A percentile compares a stretch with the other conserved stretches of the same genome.
Evolutionary conservation across 306 rosid species (phyloP).

Genomic region (Acacia melanoxylon): DNA sequence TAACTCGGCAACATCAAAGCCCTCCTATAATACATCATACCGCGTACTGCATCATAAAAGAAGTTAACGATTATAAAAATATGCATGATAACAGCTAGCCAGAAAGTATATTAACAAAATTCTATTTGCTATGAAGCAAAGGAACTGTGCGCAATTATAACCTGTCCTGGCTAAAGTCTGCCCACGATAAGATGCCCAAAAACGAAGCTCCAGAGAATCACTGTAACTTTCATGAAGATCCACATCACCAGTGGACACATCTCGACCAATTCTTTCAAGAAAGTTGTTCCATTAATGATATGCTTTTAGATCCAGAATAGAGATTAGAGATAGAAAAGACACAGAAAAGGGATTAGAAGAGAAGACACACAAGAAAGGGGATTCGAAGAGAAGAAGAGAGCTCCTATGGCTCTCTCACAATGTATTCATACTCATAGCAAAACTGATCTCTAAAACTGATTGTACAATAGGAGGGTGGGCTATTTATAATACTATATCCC

Average conservation of each 20-base stretch:
- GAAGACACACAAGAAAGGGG: too few relatives aligned
- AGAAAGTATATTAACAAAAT: constrained; percentile 9
- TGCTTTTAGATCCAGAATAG: too few relatives aligned
- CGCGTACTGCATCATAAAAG: constrained; percentile 74
- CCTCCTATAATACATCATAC: constrained; percentile 98
- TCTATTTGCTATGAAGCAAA: constrained; percentile 1
- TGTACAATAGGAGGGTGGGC: too few relatives aligned
- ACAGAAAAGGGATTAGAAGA: too few relatives aligned
- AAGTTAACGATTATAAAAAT: constrained; percentile 23
- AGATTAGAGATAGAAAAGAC: too few relatives aligned
- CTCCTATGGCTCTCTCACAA: too few relatives aligned
- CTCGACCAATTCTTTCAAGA: constrained; percentile 87
- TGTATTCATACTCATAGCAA: too few relatives aligned
- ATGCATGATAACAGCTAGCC: neutral
- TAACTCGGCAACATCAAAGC: constrained; percentile 95
- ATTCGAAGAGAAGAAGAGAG: too few relatives aligned
- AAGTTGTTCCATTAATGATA: constrained; percentile 95
- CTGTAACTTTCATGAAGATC: constrained; percentile 76
- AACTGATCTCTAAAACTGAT: too few relatives aligned
- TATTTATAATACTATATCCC: too few relatives aligned
- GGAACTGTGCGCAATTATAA: constrained; percentile 31
- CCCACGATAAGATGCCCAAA: constrained; percentile 96
- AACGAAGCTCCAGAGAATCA: constrained; percentile 88
- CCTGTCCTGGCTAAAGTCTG: constrained; percentile 99
- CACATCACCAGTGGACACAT: constrained; percentile 62